Evolutionary conservation across 805 yeast species (phyloP).

Genomic region (Spathaspora passalidarum): DNA sequence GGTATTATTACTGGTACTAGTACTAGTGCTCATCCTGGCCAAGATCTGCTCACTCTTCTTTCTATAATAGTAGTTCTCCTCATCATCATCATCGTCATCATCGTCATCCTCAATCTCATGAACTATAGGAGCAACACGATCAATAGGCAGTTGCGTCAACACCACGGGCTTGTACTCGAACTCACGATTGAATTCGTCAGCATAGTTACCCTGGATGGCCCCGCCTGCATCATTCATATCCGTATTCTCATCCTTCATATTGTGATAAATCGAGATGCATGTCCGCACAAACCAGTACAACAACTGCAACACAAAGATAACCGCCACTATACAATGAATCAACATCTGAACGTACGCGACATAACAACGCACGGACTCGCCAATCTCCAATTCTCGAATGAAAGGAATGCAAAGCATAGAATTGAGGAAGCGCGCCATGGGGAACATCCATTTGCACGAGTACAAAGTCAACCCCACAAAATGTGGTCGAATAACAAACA

Average conservation of each 20-base stretch:
- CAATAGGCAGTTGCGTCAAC: neutral
- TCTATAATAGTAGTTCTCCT: slow-evolving; percentile 13
- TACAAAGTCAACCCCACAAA: slow-evolving; percentile 25
- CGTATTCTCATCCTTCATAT: slow-evolving; percentile 7
- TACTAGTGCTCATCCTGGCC: slow-evolving; percentile 1
- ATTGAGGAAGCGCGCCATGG: slow-evolving; percentile 36
- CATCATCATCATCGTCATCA: slow-evolving; percentile 13
- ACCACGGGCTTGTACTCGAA: slow-evolving; percentile 25
- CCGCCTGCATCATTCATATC: neutral
- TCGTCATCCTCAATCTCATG: slow-evolving; percentile 6
- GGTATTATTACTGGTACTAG: neutral
- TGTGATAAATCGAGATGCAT: slow-evolving; percentile 17
- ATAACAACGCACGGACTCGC: slow-evolving; percentile 38
- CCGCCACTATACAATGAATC: slow-evolving; percentile 35
- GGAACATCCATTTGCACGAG: slow-evolving; percentile 31
- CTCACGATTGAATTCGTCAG: slow-evolving; percentile 20
- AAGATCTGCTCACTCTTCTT: slow-evolving; percentile 12
- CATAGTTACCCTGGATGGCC: slow-evolving; percentile 6
- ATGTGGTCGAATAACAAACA: slow-evolving; percentile 26
- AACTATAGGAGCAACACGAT: neutral
- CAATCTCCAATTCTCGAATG: slow-evolving; percentile 28
- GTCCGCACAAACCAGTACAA: slow-evolving; percentile 27
- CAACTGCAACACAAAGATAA: slow-evolving; percentile 26
- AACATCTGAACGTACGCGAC: slow-evolving; percentile 43
- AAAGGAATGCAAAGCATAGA: slow-evolving; percentile 44